phyloP scores from a whole-genome alignment of 169 alveolate species.

The Cryptosporidium sp. region DNA sequence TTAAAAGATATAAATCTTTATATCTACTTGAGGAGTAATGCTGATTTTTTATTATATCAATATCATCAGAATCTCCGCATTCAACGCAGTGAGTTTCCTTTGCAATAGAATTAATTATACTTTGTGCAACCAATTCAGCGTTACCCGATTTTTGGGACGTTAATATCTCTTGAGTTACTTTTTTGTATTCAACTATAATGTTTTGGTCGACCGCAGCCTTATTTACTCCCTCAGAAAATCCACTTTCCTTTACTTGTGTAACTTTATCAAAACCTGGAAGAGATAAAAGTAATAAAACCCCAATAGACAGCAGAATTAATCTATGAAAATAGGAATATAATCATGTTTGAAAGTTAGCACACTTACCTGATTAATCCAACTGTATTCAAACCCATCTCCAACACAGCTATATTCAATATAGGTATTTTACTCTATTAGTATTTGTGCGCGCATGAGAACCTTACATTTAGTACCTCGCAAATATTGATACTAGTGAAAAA shows the following conservation, averaged over 20 bases:
- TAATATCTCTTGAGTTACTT: conserved; percentile 53
- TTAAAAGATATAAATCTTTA: not conserved
- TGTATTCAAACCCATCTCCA: not conserved
- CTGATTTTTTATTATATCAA: conserved; percentile 9
- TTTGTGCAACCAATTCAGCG: not conserved
- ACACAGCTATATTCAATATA: not conserved
- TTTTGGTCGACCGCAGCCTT: not conserved
- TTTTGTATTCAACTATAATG: conserved; percentile 14
- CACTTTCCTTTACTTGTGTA: conserved; percentile 36
- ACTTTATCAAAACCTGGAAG: conserved; percentile 56
- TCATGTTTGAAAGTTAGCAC: not conserved
- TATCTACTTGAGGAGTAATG: not conserved
- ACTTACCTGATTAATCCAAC: conserved; percentile 16
- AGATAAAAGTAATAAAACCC: not conserved
- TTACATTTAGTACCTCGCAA: no score
- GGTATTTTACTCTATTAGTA: not conserved
- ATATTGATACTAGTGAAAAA: no score
- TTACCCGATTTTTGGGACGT: conserved; percentile 33
- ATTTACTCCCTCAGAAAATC: conserved; percentile 62
- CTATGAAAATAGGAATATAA: not conserved
- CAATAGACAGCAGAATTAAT: conserved; percentile 1
- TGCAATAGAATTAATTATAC: not conserved
- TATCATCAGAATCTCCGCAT: conserved; percentile 43
- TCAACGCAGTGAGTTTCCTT: conserved; percentile 8
- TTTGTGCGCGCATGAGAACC: conserved; percentile 34